These are phyloP conservation scores for Breviolum minutum DNA, from an alignment of 73 alveolate species.

Conservation along the genomic window DNA sequence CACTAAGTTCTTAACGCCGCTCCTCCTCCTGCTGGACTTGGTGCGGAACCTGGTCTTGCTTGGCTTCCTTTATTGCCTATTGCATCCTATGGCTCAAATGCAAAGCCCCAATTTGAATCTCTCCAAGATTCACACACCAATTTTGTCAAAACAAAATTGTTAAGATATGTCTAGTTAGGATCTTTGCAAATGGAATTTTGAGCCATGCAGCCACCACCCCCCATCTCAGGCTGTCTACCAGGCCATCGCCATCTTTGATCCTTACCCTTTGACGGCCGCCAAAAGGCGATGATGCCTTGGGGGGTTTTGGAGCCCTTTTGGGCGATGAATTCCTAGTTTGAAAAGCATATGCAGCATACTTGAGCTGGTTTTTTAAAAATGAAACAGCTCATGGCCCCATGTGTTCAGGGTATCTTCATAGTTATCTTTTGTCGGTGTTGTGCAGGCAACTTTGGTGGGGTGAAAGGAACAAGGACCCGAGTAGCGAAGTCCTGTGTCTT, in stretches of 20 bases:
- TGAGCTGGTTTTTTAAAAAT: not conserved
- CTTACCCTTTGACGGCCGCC: slow-evolving; percentile 94
- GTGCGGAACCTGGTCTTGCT: not conserved
- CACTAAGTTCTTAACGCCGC: slow-evolving; percentile 59
- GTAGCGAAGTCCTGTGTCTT: not conserved
- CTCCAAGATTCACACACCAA: too few species aligned
- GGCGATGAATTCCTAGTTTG: not conserved
- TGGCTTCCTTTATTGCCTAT: not conserved
- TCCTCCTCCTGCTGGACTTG: slow-evolving; percentile 84
- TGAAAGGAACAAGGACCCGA: slow-evolving; percentile 7
- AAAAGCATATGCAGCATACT: too few species aligned
- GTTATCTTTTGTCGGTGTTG: not conserved
- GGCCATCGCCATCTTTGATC: slow-evolving; percentile 81
- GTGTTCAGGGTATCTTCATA: not conserved
- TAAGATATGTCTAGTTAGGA: too few species aligned
- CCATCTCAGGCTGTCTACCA: slow-evolving; percentile 66
- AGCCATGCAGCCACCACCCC: not conserved
- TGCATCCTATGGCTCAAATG: too few species aligned
- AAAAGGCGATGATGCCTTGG: slow-evolving; percentile 12
- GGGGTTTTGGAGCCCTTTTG: not conserved
- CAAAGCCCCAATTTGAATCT: too few species aligned
- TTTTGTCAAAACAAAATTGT: too few species aligned
- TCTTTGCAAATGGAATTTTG: too few species aligned
- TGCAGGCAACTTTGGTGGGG: slow-evolving; percentile 85
- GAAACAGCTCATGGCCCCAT: not conserved